These are phyloP conservation scores for Suillus alpinus DNA, from an alignment of 768 basidiomycete genomes.

Conservation along the genomic window DNA sequence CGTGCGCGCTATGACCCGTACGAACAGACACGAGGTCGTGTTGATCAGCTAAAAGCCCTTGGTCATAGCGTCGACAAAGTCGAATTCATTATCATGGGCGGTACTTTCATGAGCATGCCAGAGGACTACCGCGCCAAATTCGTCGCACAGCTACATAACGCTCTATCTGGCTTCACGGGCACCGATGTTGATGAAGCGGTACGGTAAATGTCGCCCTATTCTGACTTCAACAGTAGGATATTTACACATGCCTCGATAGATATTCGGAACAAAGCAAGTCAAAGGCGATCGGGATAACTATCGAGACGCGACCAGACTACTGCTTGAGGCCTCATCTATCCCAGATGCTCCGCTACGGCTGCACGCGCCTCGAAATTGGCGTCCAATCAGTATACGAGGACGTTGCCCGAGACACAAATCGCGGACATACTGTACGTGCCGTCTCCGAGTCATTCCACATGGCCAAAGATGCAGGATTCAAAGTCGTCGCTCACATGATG, in stretches of 20 bases:
- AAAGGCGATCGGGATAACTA: conserved; percentile 98
- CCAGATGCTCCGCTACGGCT: conserved; percentile 99
- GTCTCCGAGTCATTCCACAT: conserved; percentile 97
- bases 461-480: conserved; percentile 98
- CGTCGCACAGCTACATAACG: conserved; percentile 94
- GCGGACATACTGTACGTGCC: conserved; percentile 96
- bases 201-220: conserved; percentile 39
- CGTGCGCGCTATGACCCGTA: conserved; percentile 96
- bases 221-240: not conserved
- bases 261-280: conserved; percentile 97
- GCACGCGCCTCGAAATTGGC: conserved; percentile 96
- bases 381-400: conserved; percentile 99
- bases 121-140: conserved; percentile 94
- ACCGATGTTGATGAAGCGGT: conserved; percentile 95
- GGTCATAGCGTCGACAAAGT: conserved; percentile 98
- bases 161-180: conserved; percentile 92
- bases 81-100: conserved; percentile 95
- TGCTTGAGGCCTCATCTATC: conserved; percentile 95
- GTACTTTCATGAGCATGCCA: conserved; percentile 99
- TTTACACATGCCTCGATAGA: conserved; percentile 33
- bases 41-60: conserved; percentile 93
- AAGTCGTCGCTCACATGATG: conserved; percentile 99
- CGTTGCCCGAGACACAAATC: conserved; percentile 97
- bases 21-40: conserved; percentile 91
- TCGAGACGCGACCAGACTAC: conserved; percentile 98